Evolutionary conservation across 2,329 filamentous ascomycete species (phyloP).

Genomic region (Colletotrichum falcatum): DNA sequence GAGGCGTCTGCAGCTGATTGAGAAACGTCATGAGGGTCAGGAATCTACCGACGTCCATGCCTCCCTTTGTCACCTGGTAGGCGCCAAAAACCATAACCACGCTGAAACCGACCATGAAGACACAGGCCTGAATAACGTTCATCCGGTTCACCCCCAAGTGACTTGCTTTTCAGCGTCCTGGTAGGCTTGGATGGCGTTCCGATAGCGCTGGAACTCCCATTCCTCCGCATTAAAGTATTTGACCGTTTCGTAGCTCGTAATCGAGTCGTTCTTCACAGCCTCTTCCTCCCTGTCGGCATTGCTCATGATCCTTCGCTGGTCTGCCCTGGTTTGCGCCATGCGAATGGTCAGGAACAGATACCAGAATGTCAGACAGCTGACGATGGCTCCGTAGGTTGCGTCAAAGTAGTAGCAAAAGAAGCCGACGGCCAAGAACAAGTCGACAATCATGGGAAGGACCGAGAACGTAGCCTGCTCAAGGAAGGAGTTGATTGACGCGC

Average conservation of each 20-base stretch:
- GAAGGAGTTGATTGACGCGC: constrained; percentile 95
- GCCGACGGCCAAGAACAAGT: constrained; percentile 85
- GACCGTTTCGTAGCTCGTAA: constrained; percentile 97
- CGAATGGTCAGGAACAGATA: constrained; percentile 97
- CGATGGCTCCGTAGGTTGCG: constrained; percentile 80
- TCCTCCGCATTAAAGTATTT: constrained; percentile 90
- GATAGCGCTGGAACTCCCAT: constrained; percentile 82
- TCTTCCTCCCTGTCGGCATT: constrained; percentile 96
- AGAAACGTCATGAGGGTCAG: constrained; percentile 81
- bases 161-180: constrained; percentile 82
- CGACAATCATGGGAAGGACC: constrained; percentile 93
- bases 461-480: constrained; percentile 97
- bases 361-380: constrained; percentile 91
- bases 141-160: constrained; percentile 79
- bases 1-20: constrained; percentile 81
- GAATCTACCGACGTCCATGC: constrained; percentile 76
- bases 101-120: constrained; percentile 83
- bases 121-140: constrained; percentile 83
- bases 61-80: constrained; percentile 78
- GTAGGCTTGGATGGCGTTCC: constrained; percentile 76
- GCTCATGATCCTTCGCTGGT: constrained; percentile 92
- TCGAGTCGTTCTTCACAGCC: constrained; percentile 98
- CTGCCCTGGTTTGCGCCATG: constrained; percentile 92
- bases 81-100: constrained; percentile 79
- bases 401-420: constrained; percentile 86